Base-by-base conservation (phyloP, 2,329 filamentous ascomycete species). In the Aspergillus ustus region DNA sequence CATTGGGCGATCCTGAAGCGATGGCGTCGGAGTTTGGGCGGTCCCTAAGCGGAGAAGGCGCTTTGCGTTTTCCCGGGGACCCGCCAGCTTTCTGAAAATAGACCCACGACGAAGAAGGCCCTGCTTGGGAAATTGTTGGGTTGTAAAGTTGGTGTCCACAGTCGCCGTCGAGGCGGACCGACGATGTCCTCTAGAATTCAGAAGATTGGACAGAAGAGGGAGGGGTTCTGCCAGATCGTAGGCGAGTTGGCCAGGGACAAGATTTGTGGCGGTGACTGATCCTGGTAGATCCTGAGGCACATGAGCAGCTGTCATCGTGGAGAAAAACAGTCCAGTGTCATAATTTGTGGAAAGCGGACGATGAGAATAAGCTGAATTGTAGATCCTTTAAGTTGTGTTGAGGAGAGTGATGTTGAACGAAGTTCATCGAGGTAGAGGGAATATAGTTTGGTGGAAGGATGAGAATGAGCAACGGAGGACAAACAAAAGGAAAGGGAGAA, bases 21-120 rank as follows among this genome's bases (percentile, higher is more conserved):
- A 63, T 51, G 70, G 57, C 25, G 48, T 37, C 40, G 62, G 61
- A 50, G 63, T 59, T 53, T 67, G 66, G 44, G 77, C 72, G 29
- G 74, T 69, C 51, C 73, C 74, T 63, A 81, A 67, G 70, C 78
- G 77, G 68, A 81, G 73, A 67, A 82, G 72, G 60, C 78, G 75
- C 72, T 82, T 81, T 67, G 78, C 79, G 74, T 79, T 78, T 65
- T 81, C 78, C 63, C 78, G 77, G 73, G 79, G 73, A 60, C 75
- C 73, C 72, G 79, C 78, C 75, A 82, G 75, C 67, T 78, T 81
- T 72, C 63, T 70, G 31, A 77, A 63, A 45, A 77, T 66, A 15
- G 72, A 72, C 52, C 53, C 62, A 53, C 73, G 69, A 44, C 67
- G 70, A 61, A 54, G 65, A 44, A 62, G 60, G 31, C 60, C 58